phyloP scores from a whole-genome alignment of 2,329 filamentous ascomycete genomes.

The Fusarium scirpi region DNA sequence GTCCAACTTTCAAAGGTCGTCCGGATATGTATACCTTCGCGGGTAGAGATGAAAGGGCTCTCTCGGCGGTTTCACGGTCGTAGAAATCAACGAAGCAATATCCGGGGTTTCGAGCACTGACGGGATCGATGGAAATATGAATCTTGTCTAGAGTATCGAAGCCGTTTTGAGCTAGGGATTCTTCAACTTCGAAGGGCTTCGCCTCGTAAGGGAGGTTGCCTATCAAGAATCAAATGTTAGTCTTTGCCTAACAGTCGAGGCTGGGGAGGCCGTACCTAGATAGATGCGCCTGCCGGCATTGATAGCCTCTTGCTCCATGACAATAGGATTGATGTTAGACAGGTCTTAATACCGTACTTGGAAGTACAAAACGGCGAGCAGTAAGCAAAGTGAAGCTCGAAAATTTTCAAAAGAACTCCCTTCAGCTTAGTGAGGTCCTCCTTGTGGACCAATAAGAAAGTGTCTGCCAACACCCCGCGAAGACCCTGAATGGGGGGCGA shows the following conservation, averaged over 20 bases:
- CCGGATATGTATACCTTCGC: constrained; percentile 67
- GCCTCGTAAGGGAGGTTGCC: constrained; percentile 68
- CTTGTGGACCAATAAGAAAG: constrained; percentile 8
- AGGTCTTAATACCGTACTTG: neutral
- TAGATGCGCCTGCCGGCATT: constrained; percentile 64
- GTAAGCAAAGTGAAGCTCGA: neutral
- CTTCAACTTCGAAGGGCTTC: constrained; percentile 69
- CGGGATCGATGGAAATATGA: constrained; percentile 76
- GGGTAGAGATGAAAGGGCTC: constrained; percentile 64
- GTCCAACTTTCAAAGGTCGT: constrained; percentile 72
- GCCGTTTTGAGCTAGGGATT: constrained; percentile 61
- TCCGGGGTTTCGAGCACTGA: constrained; percentile 76
- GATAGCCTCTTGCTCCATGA: constrained; percentile 41
- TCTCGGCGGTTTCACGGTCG: constrained; percentile 66
- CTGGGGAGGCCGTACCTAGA: constrained; percentile 52
- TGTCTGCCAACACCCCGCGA: constrained; percentile 2
- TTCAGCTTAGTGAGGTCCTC: constrained; percentile 8
- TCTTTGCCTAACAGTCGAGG: neutral
- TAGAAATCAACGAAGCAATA: constrained; percentile 80
- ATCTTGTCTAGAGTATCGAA: constrained; percentile 63
- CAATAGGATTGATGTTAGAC: neutral
- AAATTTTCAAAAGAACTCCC: neutral
- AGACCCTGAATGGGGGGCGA: constrained; percentile 11
- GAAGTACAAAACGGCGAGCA: neutral
- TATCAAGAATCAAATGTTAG: constrained; percentile 15